phyloP scores from a whole-genome alignment of 2,329 filamentous ascomycete genomes.

The Thielaviopsis punctulata region DNA sequence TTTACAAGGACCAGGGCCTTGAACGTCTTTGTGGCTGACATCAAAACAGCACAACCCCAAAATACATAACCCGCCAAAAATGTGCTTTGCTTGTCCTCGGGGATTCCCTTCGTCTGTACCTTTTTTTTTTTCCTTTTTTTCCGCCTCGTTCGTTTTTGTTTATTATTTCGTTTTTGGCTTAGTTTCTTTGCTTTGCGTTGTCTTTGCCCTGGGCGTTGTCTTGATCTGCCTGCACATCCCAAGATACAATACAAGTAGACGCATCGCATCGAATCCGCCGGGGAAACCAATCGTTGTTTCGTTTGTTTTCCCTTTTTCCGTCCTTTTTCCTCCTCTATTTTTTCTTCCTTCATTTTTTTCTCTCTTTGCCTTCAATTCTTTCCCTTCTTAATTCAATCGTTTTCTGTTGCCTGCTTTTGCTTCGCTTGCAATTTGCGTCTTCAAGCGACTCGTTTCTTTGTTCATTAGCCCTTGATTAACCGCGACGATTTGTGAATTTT shows the following conservation, averaged over 20 bases:
- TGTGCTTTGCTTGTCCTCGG: too few species aligned
- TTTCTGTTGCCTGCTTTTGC: background rate
- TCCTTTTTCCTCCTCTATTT: background rate
- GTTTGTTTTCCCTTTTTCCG: too few species aligned
- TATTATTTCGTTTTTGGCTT: too few species aligned
- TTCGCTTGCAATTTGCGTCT: background rate
- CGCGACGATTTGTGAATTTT: too few species aligned
- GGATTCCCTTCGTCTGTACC: too few species aligned
- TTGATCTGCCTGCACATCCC: too few species aligned
- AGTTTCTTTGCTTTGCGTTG: background rate
- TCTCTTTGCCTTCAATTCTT: background rate
- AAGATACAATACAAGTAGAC: too few species aligned
- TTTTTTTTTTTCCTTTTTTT: slow-evolving; percentile 12
- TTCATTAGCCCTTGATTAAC: too few species aligned
- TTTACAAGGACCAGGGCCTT: background rate
- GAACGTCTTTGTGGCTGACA: background rate
- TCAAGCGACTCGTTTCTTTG: background rate
- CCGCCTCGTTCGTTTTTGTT: too few species aligned
- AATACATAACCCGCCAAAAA: background rate
- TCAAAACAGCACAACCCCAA: background rate
- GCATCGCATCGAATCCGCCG: too few species aligned
- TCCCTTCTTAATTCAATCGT: background rate
- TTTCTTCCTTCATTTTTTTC: background rate
- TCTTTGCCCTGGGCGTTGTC: too few species aligned
- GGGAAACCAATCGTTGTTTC: too few species aligned